A percentile compares a stretch with the other conserved stretches of the same genome.
Conservation (phyloP, 495 filamentous ascomycete genomes). For the Neurospora africana region DNA sequence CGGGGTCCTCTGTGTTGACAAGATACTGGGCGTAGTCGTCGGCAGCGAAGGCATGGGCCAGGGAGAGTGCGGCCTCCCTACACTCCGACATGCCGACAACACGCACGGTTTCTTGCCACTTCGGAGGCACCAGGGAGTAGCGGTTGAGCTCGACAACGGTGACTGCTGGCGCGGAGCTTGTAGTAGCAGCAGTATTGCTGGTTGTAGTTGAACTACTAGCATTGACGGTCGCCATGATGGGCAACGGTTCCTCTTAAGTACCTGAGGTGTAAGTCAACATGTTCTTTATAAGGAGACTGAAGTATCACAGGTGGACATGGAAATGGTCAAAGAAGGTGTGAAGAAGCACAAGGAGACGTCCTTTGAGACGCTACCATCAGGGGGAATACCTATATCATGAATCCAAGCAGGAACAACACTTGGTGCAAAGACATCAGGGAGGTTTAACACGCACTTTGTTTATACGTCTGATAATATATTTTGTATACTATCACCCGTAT, state of each 20-base stretch:
- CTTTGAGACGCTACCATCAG: neutral
- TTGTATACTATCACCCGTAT: constrained; percentile 56
- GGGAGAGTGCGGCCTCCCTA: constrained; percentile 52
- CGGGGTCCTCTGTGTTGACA: constrained; percentile 54
- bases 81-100: constrained; percentile 49
- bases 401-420: neutral
- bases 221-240: constrained; percentile 25
- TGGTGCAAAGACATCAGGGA: neutral
- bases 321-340: neutral
- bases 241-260: constrained; percentile 3
- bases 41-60: constrained; percentile 65
- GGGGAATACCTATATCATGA: neutral
- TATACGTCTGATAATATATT: constrained; percentile 34
- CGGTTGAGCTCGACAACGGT: constrained; percentile 31
- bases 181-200: neutral
- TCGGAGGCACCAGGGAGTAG: constrained; percentile 36
- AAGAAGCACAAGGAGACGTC: neutral
- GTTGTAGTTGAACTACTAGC: constrained; percentile 6
- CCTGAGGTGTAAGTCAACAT: neutral
- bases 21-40: constrained; percentile 67
- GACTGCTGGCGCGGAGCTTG: neutral
- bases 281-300: neutral
- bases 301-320: neutral
- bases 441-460: constrained; percentile 20
- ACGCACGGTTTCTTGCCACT: constrained; percentile 45